A percentile compares a stretch with the other conserved stretches of the same genome.
Evolutionary conservation across 768 basidiomycete genomes (phyloP).

Genomic region (Pulveroboletus frians): DNA sequence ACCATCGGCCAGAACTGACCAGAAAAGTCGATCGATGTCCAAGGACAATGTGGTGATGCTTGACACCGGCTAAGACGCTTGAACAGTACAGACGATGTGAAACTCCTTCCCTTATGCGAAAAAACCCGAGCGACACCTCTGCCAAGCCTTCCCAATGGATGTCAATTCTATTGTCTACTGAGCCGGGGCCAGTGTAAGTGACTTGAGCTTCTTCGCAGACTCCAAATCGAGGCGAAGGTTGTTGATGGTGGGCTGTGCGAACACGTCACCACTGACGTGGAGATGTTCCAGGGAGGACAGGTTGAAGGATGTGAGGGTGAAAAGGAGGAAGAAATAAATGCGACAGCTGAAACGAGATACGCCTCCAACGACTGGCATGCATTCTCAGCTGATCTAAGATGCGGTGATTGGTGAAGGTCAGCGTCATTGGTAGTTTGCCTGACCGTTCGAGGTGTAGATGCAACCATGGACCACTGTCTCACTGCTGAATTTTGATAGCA

Average conservation of each 20-base stretch:
- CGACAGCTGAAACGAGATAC: slow-evolving; percentile 9
- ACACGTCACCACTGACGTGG: slow-evolving; percentile 4
- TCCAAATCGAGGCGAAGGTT: background rate
- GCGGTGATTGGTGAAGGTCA: slow-evolving; percentile 20
- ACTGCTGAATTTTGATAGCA: background rate
- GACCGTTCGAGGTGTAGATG: slow-evolving; percentile 15
- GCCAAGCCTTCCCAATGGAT: slow-evolving; percentile 11
- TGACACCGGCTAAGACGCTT: slow-evolving; percentile 7
- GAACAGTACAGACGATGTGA: slow-evolving; percentile 4
- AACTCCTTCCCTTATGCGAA: slow-evolving; percentile 1
- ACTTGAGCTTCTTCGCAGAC: slow-evolving; percentile 13
- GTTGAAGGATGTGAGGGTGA: slow-evolving; percentile 12
- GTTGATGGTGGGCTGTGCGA: background rate
- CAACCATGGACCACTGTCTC: background rate
- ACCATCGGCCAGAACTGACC: background rate
- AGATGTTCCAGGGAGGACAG: slow-evolving; percentile 15
- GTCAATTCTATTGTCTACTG: background rate
- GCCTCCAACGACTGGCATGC: slow-evolving; percentile 17
- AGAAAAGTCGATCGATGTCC: slow-evolving; percentile 8
- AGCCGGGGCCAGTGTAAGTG: slow-evolving; percentile 6
- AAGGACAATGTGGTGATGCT: slow-evolving; percentile 20
- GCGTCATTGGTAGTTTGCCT: slow-evolving; percentile 9
- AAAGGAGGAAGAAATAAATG: slow-evolving; percentile 14
- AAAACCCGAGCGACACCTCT: slow-evolving; percentile 13
- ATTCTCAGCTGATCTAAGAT: slow-evolving; percentile 4